phyloP scores from a whole-genome alignment of 495 filamentous ascomycete species.

The Chaetomium cochliodes region DNA sequence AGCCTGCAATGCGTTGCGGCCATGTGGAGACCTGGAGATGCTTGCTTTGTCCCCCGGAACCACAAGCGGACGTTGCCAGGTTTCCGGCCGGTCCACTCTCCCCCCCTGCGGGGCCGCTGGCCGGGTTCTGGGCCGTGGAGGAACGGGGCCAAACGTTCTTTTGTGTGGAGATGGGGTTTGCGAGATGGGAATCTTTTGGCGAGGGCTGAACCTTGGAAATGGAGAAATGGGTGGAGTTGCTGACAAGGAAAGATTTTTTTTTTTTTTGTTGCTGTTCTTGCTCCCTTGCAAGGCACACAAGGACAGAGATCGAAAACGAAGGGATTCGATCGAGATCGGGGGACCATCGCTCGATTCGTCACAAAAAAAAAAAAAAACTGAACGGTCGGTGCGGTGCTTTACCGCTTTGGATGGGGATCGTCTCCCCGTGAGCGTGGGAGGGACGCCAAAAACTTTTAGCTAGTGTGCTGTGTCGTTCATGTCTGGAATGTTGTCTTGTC shows the following conservation, averaged over 20 bases:
- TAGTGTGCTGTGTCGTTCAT: no score
- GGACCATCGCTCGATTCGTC: no score
- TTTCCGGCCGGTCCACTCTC: background rate
- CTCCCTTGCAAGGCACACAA: background rate
- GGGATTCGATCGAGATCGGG: background rate
- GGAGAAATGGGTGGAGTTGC: background rate
- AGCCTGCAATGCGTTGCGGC: background rate
- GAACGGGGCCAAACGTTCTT: background rate
- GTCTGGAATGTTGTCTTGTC: no score
- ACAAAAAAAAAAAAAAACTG: no score
- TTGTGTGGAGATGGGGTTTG: slow-evolving; percentile 9
- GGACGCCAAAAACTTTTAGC: background rate
- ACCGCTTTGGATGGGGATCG: background rate
- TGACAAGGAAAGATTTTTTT: slow-evolving; percentile 3
- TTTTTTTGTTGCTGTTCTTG: background rate
- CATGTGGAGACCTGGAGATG: background rate
- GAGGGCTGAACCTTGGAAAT: background rate
- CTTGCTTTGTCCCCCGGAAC: slow-evolving; percentile 7
- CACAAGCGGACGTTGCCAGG: background rate
- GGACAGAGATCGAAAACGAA: background rate
- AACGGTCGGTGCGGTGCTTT: background rate
- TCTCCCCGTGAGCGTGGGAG: background rate
- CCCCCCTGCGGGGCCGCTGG: background rate
- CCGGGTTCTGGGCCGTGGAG: slow-evolving; percentile 4
- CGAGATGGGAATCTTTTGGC: slow-evolving; percentile 9